phyloP scores from a whole-genome alignment of 805 yeast genomes.

The Starmerella bombi region DNA sequence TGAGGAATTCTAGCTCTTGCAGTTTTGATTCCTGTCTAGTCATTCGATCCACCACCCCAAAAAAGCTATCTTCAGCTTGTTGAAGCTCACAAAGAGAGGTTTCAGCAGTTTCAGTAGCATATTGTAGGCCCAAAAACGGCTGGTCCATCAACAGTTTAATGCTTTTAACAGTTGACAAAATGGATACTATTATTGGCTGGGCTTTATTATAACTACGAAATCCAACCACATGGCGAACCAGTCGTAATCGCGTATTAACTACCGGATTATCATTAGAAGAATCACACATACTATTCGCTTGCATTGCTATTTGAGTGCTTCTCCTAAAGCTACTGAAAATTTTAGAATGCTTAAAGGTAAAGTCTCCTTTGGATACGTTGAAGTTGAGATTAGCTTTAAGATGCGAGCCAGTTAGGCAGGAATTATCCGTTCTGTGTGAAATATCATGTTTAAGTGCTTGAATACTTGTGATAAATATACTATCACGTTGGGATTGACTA shows the following conservation, averaged over 20 bases:
- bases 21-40: background rate
- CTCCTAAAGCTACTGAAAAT: no score
- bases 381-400: no score
- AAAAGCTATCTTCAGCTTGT: constrained; percentile 5
- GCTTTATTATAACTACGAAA: constrained; percentile 10
- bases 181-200: background rate
- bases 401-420: no score
- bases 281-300: no score
- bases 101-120: constrained; percentile 4
- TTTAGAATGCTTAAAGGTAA: no score
- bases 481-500: no score
- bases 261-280: no score
- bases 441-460: no score
- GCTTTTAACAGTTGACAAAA: background rate
- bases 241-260: background rate
- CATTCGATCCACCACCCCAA: constrained; percentile 5
- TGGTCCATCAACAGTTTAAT: constrained; percentile 1
- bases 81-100: constrained; percentile 5
- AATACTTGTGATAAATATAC: no score
- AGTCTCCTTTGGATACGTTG: no score
- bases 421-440: no score
- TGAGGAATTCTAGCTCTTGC: constrained; percentile 10
- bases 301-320: no score
- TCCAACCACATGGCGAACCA: constrained; percentile 9
- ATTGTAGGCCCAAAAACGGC: background rate